Conservation (phyloP, 768 basidiomycete species). For the Termitomyces sp. region DNA sequence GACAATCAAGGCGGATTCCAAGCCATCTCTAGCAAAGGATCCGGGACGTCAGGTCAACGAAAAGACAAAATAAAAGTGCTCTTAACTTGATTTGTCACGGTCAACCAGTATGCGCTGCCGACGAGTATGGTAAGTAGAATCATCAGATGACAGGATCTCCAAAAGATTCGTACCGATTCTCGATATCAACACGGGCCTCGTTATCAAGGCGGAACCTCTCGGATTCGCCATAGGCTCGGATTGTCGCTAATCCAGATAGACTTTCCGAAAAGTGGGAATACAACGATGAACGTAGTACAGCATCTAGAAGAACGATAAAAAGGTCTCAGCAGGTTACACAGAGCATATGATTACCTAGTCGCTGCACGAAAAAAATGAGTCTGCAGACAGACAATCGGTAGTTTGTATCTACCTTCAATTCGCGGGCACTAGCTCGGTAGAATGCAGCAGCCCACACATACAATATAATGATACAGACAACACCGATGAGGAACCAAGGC, state of each 20-base stretch:
- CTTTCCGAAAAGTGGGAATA: slow-evolving; percentile 95
- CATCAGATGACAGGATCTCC: not conserved
- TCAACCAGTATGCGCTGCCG: slow-evolving; percentile 78
- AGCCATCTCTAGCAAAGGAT: slow-evolving; percentile 63
- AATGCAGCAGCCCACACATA: slow-evolving; percentile 77
- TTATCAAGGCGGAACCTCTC: slow-evolving; percentile 78
- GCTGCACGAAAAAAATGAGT: slow-evolving; percentile 28
- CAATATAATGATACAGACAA: slow-evolving; percentile 51
- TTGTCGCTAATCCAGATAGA: slow-evolving; percentile 81
- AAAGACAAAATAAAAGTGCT: not conserved
- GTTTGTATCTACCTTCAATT: slow-evolving; percentile 61
- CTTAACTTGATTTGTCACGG: slow-evolving; percentile 72
- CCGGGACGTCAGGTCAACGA: slow-evolving; percentile 13
- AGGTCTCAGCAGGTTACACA: not conserved
- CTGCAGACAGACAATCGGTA: not conserved
- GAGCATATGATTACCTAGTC: slow-evolving; percentile 43
- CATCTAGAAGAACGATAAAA: slow-evolving; percentile 43
- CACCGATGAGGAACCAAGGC: slow-evolving; percentile 84
- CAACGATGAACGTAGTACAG: slow-evolving; percentile 79
- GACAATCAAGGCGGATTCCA: slow-evolving; percentile 83
- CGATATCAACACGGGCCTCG: slow-evolving; percentile 69
- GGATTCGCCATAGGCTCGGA: slow-evolving; percentile 82
- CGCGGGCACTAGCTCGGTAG: slow-evolving; percentile 83
- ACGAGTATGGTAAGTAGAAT: not conserved
- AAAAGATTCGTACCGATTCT: slow-evolving; percentile 57